A percentile compares a stretch with the other conserved stretches of the same genome.
Evolutionary conservation across 1,139 yeast genomes (phyloP).

Genomic region (Candida pseudocylindracea): DNA sequence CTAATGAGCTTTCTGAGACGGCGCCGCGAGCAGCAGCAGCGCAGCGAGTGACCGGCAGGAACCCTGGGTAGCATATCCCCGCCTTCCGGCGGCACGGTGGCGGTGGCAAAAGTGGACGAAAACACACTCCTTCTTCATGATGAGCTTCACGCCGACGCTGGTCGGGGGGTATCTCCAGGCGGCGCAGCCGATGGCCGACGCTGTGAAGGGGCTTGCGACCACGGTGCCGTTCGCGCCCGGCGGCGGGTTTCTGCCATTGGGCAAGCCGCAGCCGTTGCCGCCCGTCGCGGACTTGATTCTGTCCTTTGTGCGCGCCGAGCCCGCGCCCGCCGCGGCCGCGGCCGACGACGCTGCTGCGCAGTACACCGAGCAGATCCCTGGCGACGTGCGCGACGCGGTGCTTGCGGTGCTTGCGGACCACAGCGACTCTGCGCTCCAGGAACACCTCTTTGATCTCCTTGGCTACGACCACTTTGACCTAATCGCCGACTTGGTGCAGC

Average conservation of each 20-base stretch:
- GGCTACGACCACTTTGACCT: slow-evolving; percentile 77
- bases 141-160: too few species aligned
- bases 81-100: too few species aligned
- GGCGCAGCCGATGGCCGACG: neutral
- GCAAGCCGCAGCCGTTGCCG: slow-evolving; percentile 6
- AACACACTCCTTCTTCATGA: too few species aligned
- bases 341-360: slow-evolving; percentile 1
- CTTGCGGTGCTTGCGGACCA: slow-evolving; percentile 5
- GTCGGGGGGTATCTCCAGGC: too few species aligned
- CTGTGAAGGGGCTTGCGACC: neutral
- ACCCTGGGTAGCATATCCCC: too few species aligned
- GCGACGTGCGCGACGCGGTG: slow-evolving; percentile 1
- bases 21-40: too few species aligned
- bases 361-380: slow-evolving; percentile 3
- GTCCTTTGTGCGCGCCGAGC: slow-evolving; percentile 5
- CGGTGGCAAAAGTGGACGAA: too few species aligned
- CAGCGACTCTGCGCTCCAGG: slow-evolving; percentile 42
- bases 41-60: too few species aligned
- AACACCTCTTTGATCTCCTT: slow-evolving; percentile 47
- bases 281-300: slow-evolving; percentile 7
- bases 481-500: slow-evolving; percentile 40
- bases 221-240: neutral
- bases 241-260: slow-evolving; percentile 5
- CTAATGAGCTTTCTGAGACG: too few species aligned
- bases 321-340: neutral